These are phyloP conservation scores for Mrakia blollopis DNA, from an alignment of 768 basidiomycete species.

Conservation along the genomic window DNA sequence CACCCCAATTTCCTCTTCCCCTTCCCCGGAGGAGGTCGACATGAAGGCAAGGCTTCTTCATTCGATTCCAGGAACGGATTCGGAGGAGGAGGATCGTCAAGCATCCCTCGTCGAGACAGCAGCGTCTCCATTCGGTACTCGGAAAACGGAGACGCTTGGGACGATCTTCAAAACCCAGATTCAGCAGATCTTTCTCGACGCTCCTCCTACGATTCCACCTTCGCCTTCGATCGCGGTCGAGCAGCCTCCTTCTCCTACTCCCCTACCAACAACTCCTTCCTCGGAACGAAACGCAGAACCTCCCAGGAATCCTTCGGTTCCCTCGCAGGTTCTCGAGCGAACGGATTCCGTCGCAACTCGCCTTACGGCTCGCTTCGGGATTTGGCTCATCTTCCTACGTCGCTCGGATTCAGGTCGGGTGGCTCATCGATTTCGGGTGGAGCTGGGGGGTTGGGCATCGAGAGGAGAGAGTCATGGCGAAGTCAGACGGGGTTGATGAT, in stretches of 20 bases:
- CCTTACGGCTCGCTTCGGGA: background rate
- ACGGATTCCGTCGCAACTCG: background rate
- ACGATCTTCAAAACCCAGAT: background rate
- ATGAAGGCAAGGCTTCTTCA: background rate
- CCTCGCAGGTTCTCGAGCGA: background rate
- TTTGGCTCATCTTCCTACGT: background rate
- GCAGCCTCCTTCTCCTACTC: background rate
- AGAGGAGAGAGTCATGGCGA: background rate
- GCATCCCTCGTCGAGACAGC: background rate
- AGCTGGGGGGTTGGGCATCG: background rate
- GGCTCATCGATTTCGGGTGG: background rate
- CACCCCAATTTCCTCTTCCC: background rate
- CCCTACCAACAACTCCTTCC: background rate
- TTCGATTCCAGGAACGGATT: background rate
- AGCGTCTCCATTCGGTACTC: background rate
- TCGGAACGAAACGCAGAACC: background rate
- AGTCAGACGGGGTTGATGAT: conserved; percentile 2
- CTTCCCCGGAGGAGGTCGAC: background rate
- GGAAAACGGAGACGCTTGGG: conserved; percentile 26
- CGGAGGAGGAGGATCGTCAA: background rate
- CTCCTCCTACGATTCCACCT: conserved; percentile 20
- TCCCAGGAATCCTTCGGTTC: background rate
- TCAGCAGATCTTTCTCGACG: background rate
- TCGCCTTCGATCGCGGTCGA: conserved; percentile 17
- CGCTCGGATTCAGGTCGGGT: background rate